Evolutionary conservation across 768 basidiomycete species (phyloP).

Genomic region (Pisolithus tinctorius): DNA sequence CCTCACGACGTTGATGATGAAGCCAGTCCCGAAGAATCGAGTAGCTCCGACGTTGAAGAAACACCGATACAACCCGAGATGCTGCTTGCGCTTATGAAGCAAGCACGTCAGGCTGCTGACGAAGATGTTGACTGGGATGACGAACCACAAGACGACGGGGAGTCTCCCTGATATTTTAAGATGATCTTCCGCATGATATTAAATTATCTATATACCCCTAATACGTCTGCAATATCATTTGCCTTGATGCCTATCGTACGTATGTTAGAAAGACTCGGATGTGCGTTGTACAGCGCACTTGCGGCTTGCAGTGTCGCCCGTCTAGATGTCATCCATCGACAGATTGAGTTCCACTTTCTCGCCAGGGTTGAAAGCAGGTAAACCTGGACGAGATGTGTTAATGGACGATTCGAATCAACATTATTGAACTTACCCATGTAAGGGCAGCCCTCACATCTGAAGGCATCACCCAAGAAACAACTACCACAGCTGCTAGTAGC

Average conservation of each 20-base stretch:
- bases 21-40: slow-evolving; percentile 2
- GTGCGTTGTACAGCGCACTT: too few species aligned
- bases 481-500: slow-evolving; percentile 96
- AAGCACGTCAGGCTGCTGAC: slow-evolving; percentile 18
- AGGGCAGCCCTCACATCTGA: slow-evolving; percentile 93
- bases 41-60: slow-evolving; percentile 5
- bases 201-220: background rate
- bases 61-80: slow-evolving; percentile 10
- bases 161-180: background rate
- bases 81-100: slow-evolving; percentile 19
- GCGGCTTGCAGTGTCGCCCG: background rate
- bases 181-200: background rate
- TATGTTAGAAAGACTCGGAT: too few species aligned
- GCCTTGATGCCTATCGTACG: background rate
- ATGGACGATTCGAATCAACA: slow-evolving; percentile 4
- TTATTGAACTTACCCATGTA: slow-evolving; percentile 73
- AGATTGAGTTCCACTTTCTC: slow-evolving; percentile 94
- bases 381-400: slow-evolving; percentile 46
- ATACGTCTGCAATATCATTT: background rate
- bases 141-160: slow-evolving; percentile 18
- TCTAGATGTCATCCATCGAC: slow-evolving; percentile 81
- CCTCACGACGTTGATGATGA: background rate
- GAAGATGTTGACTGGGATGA: slow-evolving; percentile 27
- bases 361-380: slow-evolving; percentile 97
- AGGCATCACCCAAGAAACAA: slow-evolving; percentile 97